Evolutionary conservation across 1,139 yeast species (phyloP).

Genomic region (Scheffersomyces illinoinensis): DNA sequence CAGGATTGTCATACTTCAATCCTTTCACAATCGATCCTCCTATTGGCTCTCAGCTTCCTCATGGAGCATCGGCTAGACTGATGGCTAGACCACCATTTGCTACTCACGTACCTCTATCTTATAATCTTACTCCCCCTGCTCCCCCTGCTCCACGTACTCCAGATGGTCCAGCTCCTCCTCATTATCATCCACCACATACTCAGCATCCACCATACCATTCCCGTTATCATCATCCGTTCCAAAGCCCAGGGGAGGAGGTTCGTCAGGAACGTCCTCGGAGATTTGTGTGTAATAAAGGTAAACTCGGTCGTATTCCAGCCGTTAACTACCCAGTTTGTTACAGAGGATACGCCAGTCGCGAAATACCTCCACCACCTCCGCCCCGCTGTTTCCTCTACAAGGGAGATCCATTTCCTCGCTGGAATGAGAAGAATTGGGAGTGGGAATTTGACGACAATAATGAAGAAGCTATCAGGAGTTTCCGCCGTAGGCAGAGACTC

Average conservation of each 20-base stretch:
- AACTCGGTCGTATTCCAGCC: not conserved
- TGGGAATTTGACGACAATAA: not conserved
- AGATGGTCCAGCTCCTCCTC: no score
- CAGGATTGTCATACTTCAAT: not conserved
- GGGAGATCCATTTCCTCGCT: not conserved
- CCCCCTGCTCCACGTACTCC: no score
- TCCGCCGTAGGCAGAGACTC: not conserved
- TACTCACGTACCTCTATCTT: not conserved
- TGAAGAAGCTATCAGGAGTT: not conserved
- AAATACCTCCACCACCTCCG: not conserved
- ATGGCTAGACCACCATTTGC: not conserved
- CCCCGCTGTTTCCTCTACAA: not conserved
- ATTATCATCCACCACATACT: no score
- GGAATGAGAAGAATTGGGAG: not conserved
- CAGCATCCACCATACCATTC: no score
- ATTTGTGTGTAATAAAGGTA: no score
- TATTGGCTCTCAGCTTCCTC: not conserved
- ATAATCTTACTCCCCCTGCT: no score
- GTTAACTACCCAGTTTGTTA: not conserved
- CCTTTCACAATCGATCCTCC: not conserved
- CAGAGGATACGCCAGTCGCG: not conserved
- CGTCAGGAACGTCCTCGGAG: not conserved
- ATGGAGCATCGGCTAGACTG: not conserved
- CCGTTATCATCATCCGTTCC: not conserved
- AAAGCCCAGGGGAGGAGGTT: not conserved